Base-by-base conservation (phyloP, 345 rosid genomes). In the Ceriops zippeliana region DNA sequence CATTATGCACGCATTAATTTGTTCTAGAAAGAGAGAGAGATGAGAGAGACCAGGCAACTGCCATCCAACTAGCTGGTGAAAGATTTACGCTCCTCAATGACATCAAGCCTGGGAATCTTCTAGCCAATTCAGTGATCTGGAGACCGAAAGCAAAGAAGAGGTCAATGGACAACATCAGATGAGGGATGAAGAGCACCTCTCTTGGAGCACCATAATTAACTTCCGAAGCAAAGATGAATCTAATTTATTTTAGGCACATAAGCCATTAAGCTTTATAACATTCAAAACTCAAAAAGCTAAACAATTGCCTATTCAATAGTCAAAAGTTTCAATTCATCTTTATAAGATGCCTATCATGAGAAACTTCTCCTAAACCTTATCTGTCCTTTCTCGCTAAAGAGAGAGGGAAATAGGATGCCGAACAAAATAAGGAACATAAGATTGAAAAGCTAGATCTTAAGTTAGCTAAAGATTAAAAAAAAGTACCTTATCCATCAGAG, bases 61-160 rank as follows among this genome's bases (percentile, higher is more conserved):
- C 83, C 89, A 91, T 86, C 97, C 97, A 91, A 79, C 96, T 89
- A 19, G 96, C 96, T 0, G 97, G 93, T 15, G 89, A 89, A 74
- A 91, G 83, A 78, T 91, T 88, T 69, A 88, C 79, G 60, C 86
- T 90, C 78, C 83, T 83, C 42, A 91, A 73, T 20, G 90, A 82
- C 76, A 60, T 68, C 51, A 91, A 65, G 37, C 82, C 84, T 0
- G 81, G 86, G 75, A 78, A 67, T 70, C 70, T 78, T 65, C 52
- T 71, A 46, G 90, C 79, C 61, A 89, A 70, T 72, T 83, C 82
- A 53, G 69, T 76, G 4, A 89, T 72, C 97, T 89, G 78, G 21
- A 20, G 57, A 63, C 28, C 53, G 28, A 56, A 24, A 24, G 15
- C 35, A 30, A 46, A 76, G 31, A 68, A 46, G 30, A 20, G 57